These are phyloP conservation scores for Juncus inflexus DNA, from an alignment of 176 grass and related monocot genomes.

Conservation along the genomic window DNA sequence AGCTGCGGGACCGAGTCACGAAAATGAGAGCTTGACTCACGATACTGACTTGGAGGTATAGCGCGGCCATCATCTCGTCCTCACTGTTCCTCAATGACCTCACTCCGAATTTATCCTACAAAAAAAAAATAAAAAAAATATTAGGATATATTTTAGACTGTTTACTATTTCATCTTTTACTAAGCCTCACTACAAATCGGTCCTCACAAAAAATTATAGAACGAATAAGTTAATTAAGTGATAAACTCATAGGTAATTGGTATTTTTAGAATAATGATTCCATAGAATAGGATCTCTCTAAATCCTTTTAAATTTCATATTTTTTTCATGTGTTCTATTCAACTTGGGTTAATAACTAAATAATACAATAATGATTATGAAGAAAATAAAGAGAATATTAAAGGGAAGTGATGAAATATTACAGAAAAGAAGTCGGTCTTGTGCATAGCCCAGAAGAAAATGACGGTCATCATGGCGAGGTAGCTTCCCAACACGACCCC, in stretches of 20 bases:
- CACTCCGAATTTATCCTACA: slow-evolving; percentile 83
- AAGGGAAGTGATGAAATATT: slow-evolving; percentile 13
- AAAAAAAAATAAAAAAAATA: slow-evolving; percentile 14
- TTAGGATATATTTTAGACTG: background rate
- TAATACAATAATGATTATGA: background rate
- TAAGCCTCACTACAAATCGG: no score
- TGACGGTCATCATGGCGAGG: slow-evolving; percentile 88
- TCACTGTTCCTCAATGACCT: slow-evolving; percentile 50
- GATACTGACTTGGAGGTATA: slow-evolving; percentile 99
- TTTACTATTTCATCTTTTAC: no score
- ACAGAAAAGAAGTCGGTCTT: slow-evolving; percentile 80
- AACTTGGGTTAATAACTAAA: background rate
- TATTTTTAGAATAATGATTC: no score
- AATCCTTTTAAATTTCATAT: no score
- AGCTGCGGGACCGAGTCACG: slow-evolving; percentile 86
- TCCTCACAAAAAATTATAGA: no score
- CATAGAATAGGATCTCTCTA: no score
- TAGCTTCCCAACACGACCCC: slow-evolving; percentile 78
- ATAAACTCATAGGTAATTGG: no score
- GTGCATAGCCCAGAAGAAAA: slow-evolving; percentile 94
- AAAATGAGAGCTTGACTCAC: slow-evolving; percentile 96
- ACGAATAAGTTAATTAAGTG: no score
- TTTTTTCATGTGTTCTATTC: background rate
- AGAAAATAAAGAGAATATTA: background rate
- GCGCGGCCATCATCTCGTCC: slow-evolving; percentile 74